phyloP scores from a whole-genome alignment of 306 rosid species.

The Ziziphus jujuba region DNA sequence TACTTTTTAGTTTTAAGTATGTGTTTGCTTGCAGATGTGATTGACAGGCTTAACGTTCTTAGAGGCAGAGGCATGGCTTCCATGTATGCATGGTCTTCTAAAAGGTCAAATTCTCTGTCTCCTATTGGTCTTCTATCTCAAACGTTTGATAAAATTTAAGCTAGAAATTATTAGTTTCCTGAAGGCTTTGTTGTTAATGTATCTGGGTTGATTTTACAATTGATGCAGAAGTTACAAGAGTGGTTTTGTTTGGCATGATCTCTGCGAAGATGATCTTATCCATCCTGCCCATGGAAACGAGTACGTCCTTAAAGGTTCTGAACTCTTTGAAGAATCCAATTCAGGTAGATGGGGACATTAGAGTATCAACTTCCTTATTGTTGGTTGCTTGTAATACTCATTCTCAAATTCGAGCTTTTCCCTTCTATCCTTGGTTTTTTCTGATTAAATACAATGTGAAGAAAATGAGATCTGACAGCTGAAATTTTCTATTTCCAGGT shows the following conservation, averaged over 20 bases:
- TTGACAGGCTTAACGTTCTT: conserved; percentile 62
- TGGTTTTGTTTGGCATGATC: conserved; percentile 98
- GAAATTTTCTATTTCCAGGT: conserved; percentile 38
- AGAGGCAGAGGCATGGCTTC: conserved; percentile 96
- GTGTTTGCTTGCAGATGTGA: conserved; percentile 57
- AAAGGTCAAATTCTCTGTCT: conserved; percentile 48
- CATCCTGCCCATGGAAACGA: conserved; percentile 83
- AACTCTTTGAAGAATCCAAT: conserved; percentile 76
- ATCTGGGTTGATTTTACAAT: conserved; percentile 20
- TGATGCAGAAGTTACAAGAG: conserved; percentile 78
- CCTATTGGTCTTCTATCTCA: not conserved
- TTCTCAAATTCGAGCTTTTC: not conserved
- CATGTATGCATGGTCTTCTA: conserved; percentile 88
- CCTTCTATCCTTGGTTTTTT: not conserved
- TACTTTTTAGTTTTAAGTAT: not conserved
- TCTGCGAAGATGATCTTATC: conserved; percentile 73
- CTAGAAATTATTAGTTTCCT: not conserved
- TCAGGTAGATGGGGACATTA: conserved; percentile 45
- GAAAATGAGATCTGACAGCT: conserved; percentile 14
- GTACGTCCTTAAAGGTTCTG: conserved; percentile 94
- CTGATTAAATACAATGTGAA: not conserved
- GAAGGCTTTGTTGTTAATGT: not conserved
- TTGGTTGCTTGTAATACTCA: conserved; percentile 4
- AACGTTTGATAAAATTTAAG: not conserved
- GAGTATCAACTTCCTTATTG: not conserved